Evolutionary conservation across 495 filamentous ascomycete genomes (phyloP).

Genomic region (Achaetomiella virescens): DNA sequence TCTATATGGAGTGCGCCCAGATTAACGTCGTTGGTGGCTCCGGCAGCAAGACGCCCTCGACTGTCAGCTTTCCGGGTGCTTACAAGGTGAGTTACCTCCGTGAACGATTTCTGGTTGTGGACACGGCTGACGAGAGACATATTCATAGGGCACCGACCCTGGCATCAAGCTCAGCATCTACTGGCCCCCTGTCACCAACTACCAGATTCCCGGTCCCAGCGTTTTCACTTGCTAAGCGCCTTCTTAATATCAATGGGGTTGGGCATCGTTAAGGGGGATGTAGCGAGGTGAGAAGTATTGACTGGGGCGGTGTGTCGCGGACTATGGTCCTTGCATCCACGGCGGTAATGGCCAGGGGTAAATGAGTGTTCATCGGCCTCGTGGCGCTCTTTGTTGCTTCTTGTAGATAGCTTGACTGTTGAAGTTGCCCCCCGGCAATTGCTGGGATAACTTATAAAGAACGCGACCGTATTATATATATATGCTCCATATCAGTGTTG

Average conservation of each 20-base stretch:
- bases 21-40: slow-evolving; percentile 39
- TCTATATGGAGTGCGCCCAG: slow-evolving; percentile 50
- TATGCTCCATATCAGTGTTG: no score
- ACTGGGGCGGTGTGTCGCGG: no score
- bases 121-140: background rate
- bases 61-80: slow-evolving; percentile 37
- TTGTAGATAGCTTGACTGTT: slow-evolving; percentile 1
- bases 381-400: background rate
- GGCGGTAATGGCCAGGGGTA: background rate
- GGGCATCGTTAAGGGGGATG: no score
- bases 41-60: slow-evolving; percentile 27
- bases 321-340: no score
- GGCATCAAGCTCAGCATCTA: slow-evolving; percentile 46
- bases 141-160: slow-evolving; percentile 29
- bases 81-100: slow-evolving; percentile 26
- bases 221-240: slow-evolving; percentile 27
- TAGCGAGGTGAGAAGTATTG: no score
- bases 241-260: no score
- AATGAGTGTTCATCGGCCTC: background rate
- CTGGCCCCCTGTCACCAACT: slow-evolving; percentile 34
- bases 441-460: no score
- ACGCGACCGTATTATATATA: no score
- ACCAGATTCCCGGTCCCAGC: slow-evolving; percentile 34
- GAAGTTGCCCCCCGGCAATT: no score
- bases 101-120: background rate